Base-by-base conservation (phyloP, 2,329 filamentous ascomycete genomes). In the Fusarium verticillioides region DNA sequence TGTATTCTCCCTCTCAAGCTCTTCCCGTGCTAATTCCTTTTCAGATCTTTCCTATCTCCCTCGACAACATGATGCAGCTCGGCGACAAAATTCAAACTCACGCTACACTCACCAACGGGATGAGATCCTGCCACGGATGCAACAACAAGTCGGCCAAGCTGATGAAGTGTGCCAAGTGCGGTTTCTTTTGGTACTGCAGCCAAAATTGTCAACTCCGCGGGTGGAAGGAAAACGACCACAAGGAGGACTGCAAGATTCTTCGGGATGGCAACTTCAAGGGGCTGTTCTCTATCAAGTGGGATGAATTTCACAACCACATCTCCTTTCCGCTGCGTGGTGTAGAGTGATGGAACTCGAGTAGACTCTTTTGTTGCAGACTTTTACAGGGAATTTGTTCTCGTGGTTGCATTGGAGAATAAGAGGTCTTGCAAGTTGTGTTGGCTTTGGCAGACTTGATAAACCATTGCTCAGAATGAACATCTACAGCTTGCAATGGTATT, bases 121-220 rank as follows among this genome's bases (percentile, higher is more conserved):
- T 23, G 40, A 65, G 56, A 37, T 52, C 39, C 23, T 76, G 74
- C 18, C 69, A 75, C 8, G 72, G 69, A 11, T 76, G 74, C 44
- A 40, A 60, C 11, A 60, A 63, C 28, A 42, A 54, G 12, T 39
- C 59, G 1, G 19, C 18, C 1, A 53, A 36, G 5, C 4, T 71
- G 32, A 54, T 44, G 52, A 54, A 56, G 32, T 76, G 69, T 26
- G 43, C 47, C 19, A 60, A 49, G 39, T 76, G 74, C 4, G 30
- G 9, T 0, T n/a, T 69, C 32, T 70, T 76, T 26, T 67, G 66
- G 63, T 76, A 76, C 37, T 76, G 74, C 18, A n/a, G 47, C 40
- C 44, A 59, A 56, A 12, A 37, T 7, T 76, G 74, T 7, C 71
- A 74, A 46, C 54, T 16, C 1, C 26, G 26, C 2, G 61, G 64